Conservation (phyloP, 148 eudicot species). For the Rhododendron ovatum region DNA sequence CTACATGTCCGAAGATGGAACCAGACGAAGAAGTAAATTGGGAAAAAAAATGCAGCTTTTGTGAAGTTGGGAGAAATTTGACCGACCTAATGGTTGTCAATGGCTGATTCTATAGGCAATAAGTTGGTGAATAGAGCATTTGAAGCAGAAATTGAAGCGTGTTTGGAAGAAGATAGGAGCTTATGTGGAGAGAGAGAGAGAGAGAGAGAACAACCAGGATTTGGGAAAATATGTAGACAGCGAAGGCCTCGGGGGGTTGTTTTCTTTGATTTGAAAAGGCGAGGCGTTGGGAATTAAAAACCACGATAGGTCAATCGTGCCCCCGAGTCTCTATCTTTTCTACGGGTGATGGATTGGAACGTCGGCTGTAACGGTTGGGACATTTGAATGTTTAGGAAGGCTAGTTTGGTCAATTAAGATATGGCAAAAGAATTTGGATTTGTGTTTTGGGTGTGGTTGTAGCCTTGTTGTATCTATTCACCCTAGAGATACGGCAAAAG, state of each 20-base stretch:
- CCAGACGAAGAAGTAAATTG: neutral
- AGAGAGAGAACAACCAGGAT: slow-evolving; percentile 1
- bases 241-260: neutral
- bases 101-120: neutral
- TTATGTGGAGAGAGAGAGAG: neutral
- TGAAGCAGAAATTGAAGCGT: neutral
- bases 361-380: neutral
- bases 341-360: neutral
- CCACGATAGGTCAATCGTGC: neutral
- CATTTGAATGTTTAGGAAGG: neutral
- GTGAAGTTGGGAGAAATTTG: neutral
- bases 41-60: neutral
- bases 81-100: neutral
- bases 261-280: neutral
- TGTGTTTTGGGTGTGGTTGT: too few species aligned
- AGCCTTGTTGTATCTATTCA: too few species aligned
- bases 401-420: neutral
- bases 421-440: too few species aligned
- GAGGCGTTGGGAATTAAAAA: neutral
- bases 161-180: neutral
- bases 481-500: too few species aligned
- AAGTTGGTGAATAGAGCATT: neutral
- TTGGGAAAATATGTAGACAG: neutral
- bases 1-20: neutral
- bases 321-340: neutral